phyloP scores from a whole-genome alignment of 2,329 filamentous ascomycete genomes.

The Penicillium sp. region DNA sequence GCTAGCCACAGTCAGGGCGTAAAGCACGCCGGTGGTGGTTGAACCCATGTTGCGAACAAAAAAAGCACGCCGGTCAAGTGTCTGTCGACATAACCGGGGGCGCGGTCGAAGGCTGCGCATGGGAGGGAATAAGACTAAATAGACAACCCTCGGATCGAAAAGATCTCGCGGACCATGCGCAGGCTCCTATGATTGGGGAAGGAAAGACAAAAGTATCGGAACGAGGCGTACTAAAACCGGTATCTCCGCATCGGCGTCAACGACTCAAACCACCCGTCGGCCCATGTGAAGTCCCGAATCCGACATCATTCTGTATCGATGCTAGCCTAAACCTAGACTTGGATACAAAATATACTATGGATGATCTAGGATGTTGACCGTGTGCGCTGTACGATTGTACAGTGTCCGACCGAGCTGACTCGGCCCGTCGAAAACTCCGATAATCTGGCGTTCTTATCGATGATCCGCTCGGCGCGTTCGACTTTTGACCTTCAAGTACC shows the following conservation, averaged over 20 bases:
- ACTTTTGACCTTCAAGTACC: conserved; percentile 4
- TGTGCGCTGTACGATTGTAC: background rate
- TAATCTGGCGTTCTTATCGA: conserved; percentile 21
- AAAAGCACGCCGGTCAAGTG: conserved; percentile 8
- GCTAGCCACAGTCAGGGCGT: conserved; percentile 42
- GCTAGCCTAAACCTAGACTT: background rate
- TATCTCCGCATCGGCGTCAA: conserved; percentile 23
- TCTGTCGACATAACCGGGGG: conserved; percentile 22
- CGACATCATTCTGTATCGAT: background rate
- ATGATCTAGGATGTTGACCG: background rate
- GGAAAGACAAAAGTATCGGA: conserved; percentile 5
- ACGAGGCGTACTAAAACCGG: conserved; percentile 13
- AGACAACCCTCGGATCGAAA: conserved; percentile 1
- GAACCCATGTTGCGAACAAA: conserved; percentile 36
- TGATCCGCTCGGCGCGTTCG: background rate
- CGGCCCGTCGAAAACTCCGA: conserved; percentile 35
- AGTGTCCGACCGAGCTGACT: conserved; percentile 6
- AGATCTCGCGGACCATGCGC: background rate
- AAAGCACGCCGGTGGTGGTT: conserved; percentile 38
- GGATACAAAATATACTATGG: background rate
- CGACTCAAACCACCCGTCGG: background rate
- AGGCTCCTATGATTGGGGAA: conserved; percentile 3
- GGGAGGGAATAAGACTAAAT: conserved; percentile 2
- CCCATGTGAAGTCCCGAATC: conserved; percentile 1
- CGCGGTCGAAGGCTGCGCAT: conserved; percentile 27